These are phyloP conservation scores for Ceratocystis diversiconidia DNA, from an alignment of 2,329 filamentous ascomycete genomes.

Conservation along the genomic window DNA sequence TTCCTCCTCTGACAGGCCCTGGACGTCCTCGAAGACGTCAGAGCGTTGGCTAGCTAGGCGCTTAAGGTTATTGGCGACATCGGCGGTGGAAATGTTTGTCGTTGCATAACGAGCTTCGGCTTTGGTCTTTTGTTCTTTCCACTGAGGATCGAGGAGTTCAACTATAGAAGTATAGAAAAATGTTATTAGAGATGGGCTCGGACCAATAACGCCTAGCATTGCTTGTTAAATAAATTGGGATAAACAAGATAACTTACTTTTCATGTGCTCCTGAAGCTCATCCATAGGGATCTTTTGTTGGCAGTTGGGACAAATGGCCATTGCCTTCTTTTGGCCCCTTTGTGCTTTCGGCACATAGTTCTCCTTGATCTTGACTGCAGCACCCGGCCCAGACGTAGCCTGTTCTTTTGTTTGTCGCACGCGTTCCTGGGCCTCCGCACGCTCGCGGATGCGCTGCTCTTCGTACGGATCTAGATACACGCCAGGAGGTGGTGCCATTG, in stretches of 20 bases:
- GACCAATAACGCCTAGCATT: background rate
- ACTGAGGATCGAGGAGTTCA: constrained; percentile 81
- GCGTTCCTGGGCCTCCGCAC: constrained; percentile 44
- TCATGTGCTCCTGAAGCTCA: constrained; percentile 84
- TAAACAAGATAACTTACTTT: constrained; percentile 42
- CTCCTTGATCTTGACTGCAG: constrained; percentile 77
- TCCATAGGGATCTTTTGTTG: constrained; percentile 74
- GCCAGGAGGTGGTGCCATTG: constrained; percentile 1
- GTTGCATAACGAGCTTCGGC: constrained; percentile 70
- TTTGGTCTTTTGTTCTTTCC: constrained; percentile 91
- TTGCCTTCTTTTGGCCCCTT: constrained; percentile 52
- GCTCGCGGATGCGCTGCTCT: constrained; percentile 47
- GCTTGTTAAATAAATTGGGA: background rate
- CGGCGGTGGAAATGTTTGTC: constrained; percentile 71
- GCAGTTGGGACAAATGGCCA: constrained; percentile 82
- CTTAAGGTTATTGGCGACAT: constrained; percentile 90
- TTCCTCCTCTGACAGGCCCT: constrained; percentile 61
- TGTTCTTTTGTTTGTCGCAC: constrained; percentile 55
- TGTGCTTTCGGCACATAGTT: constrained; percentile 83
- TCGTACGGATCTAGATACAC: constrained; percentile 27
- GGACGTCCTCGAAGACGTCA: constrained; percentile 69
- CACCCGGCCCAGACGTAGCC: constrained; percentile 56
- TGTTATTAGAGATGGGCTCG: constrained; percentile 25
- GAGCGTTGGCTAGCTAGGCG: constrained; percentile 77
- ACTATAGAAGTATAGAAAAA: constrained; percentile 34